These are phyloP conservation scores for Ceratonia siliqua DNA, from an alignment of 306 rosid species.

Conservation along the genomic window DNA sequence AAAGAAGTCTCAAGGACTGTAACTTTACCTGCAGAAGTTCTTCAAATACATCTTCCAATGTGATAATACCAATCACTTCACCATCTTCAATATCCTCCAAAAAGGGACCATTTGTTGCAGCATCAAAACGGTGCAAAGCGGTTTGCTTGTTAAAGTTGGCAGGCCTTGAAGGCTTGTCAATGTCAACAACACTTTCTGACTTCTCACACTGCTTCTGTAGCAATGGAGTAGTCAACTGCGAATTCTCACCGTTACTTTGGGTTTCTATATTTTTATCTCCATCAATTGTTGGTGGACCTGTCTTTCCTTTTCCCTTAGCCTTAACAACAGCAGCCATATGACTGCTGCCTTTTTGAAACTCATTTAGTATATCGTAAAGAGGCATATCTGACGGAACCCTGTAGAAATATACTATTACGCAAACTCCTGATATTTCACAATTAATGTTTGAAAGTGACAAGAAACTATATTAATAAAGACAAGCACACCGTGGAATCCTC, in stretches of 20 bases:
- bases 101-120: constrained; percentile 41
- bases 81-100: constrained; percentile 82
- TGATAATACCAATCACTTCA: constrained; percentile 94
- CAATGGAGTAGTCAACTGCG: constrained; percentile 72
- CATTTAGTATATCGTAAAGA: constrained; percentile 91
- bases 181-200: constrained; percentile 59
- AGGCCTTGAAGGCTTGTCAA: constrained; percentile 59
- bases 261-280: constrained; percentile 55
- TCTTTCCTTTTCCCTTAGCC: constrained; percentile 59
- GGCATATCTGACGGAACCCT: constrained; percentile 99
- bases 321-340: constrained; percentile 99
- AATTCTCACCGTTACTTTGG: constrained; percentile 32
- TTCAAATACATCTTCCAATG: constrained; percentile 96
- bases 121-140: constrained; percentile 43
- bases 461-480: constrained; percentile 16
- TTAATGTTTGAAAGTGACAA: background rate
- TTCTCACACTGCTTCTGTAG: constrained; percentile 53
- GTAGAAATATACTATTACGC: constrained; percentile 39
- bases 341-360: constrained; percentile 97
- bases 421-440: constrained; percentile 26
- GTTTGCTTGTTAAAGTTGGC: constrained; percentile 36
- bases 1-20: constrained; percentile 9
- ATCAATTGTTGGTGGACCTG: constrained; percentile 40
- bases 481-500: constrained; percentile 86
- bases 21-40: constrained; percentile 90